Base-by-base conservation (phyloP, 331 rosid genomes). In the Rhamnella rubrinervis region DNA sequence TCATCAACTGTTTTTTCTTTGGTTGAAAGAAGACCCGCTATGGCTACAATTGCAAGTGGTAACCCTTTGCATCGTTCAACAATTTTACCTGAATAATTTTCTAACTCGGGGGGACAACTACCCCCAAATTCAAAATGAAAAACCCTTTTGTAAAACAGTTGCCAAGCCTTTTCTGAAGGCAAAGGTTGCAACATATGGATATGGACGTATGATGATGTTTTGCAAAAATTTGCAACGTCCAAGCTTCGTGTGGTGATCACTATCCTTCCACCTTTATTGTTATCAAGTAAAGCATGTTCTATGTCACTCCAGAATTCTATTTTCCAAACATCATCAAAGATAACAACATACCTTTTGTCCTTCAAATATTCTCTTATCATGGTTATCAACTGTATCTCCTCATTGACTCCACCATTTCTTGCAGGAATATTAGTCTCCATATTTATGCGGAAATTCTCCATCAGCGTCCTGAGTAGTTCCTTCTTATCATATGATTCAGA, bases 271-370 rank as follows among this genome's bases (percentile, higher is more conserved):
- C 23, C 23, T 1, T 23, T 23, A 23, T 23, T 23, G 23, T 23
- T 23, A 23, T 23, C 23, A 23, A 23, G 23, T 23, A 23, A 23
- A 23, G 23, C 23, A 1, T 23, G 23, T 23, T 23, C 23, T 23
- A 23, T 23, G 23, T 23, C 23, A 23, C 23, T 23, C 23, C 23
- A 23, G 23, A 23, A 23, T 23, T 23, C 23, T 23, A 23, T 1
- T 3, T 51, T 25, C 72, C 66, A 73, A 13, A 73, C 65, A 44
- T 57, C 77, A 57, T 64, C 59, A 31, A 73, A 57, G n/a, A 65
- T 47, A 25, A 73, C n/a, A 17, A 59, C 21, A 15, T 64, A 73
- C 26, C 71, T 64, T 14, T 73, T 56, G 15, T 18, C 20, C n/a
- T n/a, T n/a, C 11, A 73, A 52, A 38, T 65, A 56, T 1, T 50